A percentile compares a stretch with the other conserved stretches of the same genome.
These are phyloP conservation scores for Hortiboletus campestris DNA, from an alignment of 768 basidiomycete species.

Conservation along the genomic window DNA sequence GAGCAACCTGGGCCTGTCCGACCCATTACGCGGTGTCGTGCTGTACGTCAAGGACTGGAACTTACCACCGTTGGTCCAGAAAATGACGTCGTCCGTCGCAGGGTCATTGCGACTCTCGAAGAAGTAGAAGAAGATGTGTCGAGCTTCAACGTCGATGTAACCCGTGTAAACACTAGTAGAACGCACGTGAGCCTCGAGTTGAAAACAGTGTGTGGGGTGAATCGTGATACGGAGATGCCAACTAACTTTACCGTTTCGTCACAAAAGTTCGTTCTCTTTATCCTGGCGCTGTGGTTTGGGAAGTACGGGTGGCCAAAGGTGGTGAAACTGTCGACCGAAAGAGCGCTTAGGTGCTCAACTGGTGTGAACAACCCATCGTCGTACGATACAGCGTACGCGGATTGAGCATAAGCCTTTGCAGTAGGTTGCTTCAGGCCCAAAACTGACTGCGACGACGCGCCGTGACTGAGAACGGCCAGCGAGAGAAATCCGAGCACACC, in stretches of 20 bases:
- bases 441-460: conserved; percentile 22
- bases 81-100: conserved; percentile 55
- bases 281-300: conserved; percentile 41
- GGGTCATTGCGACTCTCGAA: conserved; percentile 67
- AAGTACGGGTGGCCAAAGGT: conserved; percentile 43
- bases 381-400: conserved; percentile 11
- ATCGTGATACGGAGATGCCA: background rate
- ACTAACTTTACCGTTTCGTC: conserved; percentile 40
- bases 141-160: conserved; percentile 64
- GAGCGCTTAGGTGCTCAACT: conserved; percentile 27
- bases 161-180: conserved; percentile 57
- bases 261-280: conserved; percentile 40
- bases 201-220: background rate
- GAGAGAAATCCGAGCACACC: conserved; percentile 16
- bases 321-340: conserved; percentile 35
- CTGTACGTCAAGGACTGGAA: conserved; percentile 15
- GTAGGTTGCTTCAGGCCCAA: conserved; percentile 8
- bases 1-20: conserved; percentile 48
- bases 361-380: conserved; percentile 36
- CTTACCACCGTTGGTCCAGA: conserved; percentile 58
- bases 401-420: background rate
- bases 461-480: conserved; percentile 7
- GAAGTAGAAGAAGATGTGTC: conserved; percentile 73
- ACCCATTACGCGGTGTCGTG: background rate
- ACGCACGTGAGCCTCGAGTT: background rate